Conservation (phyloP, 2,329 filamentous ascomycete genomes). For the Monosporascus sp. region DNA sequence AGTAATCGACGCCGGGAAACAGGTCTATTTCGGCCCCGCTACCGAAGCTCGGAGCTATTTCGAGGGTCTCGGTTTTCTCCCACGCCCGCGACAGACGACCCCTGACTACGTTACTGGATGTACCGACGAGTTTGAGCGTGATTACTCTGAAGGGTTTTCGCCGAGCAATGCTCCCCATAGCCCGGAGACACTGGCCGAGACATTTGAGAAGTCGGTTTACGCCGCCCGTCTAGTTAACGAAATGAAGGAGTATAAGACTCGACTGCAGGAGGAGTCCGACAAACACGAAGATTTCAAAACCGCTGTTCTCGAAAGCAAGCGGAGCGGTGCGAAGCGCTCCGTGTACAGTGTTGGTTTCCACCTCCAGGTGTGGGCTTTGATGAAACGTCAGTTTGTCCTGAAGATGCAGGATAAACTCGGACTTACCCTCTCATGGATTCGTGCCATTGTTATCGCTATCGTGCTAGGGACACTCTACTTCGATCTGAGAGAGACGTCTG, state of each 20-base stretch:
- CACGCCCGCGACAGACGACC: conserved; percentile 71
- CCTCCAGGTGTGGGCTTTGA: conserved; percentile 74
- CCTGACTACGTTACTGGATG: conserved; percentile 79
- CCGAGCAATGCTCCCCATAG: conserved; percentile 62
- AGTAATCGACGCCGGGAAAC: conserved; percentile 69
- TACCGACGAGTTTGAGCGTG: conserved; percentile 77
- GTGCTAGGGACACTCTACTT: conserved; percentile 77
- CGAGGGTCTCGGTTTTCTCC: conserved; percentile 67
- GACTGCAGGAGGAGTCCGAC: conserved; percentile 58
- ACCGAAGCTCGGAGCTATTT: conserved; percentile 68
- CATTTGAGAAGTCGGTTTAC: conserved; percentile 62
- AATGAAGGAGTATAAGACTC: conserved; percentile 63
- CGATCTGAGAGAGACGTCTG: conserved; percentile 57
- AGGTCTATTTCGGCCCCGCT: conserved; percentile 70
- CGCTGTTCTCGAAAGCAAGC: conserved; percentile 74
- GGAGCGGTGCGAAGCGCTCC: conserved; percentile 65
- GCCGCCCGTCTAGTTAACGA: conserved; percentile 54
- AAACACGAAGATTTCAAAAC: conserved; percentile 70
- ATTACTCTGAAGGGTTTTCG: conserved; percentile 64
- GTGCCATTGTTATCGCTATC: conserved; percentile 66
- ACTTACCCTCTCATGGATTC: conserved; percentile 65
- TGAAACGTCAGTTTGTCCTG: conserved; percentile 77
- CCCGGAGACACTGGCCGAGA: conserved; percentile 60
- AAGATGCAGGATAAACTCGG: conserved; percentile 82
- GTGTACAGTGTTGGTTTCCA: conserved; percentile 82